Conservation (phyloP, 108 stramenopile species). For the Cyclostephanos tholiformis region DNA sequence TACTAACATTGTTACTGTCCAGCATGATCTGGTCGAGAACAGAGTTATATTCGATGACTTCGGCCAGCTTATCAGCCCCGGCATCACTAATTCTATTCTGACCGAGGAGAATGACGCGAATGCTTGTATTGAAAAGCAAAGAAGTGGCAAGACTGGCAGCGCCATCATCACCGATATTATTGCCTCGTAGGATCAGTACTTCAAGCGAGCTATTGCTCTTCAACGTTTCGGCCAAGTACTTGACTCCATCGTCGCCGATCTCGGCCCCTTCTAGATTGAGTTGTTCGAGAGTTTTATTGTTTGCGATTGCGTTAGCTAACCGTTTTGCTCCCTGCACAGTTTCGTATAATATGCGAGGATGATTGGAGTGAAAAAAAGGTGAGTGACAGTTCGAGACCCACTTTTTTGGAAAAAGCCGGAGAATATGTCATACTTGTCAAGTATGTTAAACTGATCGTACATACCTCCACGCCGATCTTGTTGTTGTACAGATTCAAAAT, state of each 20-base stretch:
- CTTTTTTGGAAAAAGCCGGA: background rate
- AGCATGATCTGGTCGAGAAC: background rate
- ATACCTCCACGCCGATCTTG: background rate
- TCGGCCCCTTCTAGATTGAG: slow-evolving; percentile 3
- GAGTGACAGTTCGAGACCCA: background rate
- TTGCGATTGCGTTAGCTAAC: background rate
- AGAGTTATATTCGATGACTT: background rate
- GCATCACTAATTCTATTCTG: slow-evolving; percentile 13
- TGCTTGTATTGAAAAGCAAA: background rate
- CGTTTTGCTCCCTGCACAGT: background rate
- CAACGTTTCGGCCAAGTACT: background rate
- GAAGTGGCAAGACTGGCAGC: background rate
- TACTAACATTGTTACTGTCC: background rate
- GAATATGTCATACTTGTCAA: background rate
- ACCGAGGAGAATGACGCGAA: background rate
- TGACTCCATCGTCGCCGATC: slow-evolving; percentile 2
- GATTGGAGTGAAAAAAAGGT: too few relatives aligned
- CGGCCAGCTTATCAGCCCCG: slow-evolving; percentile 12
- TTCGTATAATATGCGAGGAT: background rate
- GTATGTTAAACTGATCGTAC: background rate
- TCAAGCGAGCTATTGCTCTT: slow-evolving; percentile 9
- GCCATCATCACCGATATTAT: slow-evolving; percentile 17
- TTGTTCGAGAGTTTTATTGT: slow-evolving; percentile 2
- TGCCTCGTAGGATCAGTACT: slow-evolving; percentile 12
- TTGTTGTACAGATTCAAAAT: background rate